A percentile compares a stretch with the other conserved stretches of the same genome.
Conservation (phyloP, 164 flowering plant species). For the Magnolia sinica region DNA sequence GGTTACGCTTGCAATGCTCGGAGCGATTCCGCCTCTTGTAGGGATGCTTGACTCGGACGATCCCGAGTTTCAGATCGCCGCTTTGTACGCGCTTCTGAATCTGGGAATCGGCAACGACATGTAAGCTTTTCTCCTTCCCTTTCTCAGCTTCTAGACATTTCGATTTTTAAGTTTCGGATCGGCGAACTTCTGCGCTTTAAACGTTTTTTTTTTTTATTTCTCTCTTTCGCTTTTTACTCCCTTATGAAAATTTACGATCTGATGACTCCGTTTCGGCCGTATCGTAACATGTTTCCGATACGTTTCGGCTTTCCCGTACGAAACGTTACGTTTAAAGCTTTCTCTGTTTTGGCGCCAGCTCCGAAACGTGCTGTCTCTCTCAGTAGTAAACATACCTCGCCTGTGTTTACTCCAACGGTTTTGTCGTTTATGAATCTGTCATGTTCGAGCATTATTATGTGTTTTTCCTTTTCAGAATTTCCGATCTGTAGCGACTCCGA, state of each 20-base stretch:
- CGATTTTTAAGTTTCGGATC: neutral
- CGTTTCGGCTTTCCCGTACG: neutral
- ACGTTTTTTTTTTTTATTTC: neutral
- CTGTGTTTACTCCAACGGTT: neutral
- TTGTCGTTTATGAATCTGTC: neutral
- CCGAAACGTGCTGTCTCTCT: no score
- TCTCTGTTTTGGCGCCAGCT: no score
- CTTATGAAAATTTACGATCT: slow-evolving; percentile 1
- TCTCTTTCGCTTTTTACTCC: neutral
- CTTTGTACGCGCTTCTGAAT: slow-evolving; percentile 86
- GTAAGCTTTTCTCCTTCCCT: slow-evolving; percentile 31
- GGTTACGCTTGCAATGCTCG: slow-evolving; percentile 72
- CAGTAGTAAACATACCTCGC: no score
- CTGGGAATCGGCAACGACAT: slow-evolving; percentile 73
- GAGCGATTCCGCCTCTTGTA: slow-evolving; percentile 82
- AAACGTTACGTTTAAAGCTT: neutral
- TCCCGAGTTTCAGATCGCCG: slow-evolving; percentile 41
- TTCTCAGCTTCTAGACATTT: neutral
- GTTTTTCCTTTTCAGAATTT: neutral
- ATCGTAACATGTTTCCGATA: no score
- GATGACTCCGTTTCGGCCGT: no score
- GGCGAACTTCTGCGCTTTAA: neutral
- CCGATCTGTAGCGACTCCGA: neutral
- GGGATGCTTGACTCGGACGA: slow-evolving; percentile 48
- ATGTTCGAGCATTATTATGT: no score